Conservation (phyloP, 345 rosid genomes). For the Clausena lansium region DNA sequence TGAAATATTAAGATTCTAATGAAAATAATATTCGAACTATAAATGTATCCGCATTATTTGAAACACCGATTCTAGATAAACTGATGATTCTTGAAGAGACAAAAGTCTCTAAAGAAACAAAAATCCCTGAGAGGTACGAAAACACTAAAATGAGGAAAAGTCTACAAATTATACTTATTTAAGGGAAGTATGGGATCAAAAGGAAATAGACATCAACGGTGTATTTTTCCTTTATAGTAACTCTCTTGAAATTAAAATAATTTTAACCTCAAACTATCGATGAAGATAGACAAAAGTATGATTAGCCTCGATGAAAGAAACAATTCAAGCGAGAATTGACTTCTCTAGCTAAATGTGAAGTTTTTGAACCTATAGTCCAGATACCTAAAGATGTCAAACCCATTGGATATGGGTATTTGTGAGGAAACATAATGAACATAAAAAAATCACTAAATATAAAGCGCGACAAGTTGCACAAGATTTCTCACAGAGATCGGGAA, state of each 20-base stretch:
- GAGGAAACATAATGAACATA: too few species aligned
- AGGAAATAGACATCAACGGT: not conserved
- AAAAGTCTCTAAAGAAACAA: not conserved
- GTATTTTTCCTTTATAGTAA: not conserved
- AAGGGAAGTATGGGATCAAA: not conserved
- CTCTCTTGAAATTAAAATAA: not conserved
- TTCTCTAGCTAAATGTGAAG: too few species aligned
- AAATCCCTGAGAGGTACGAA: not conserved
- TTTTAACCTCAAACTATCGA: not conserved
- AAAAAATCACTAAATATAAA: too few species aligned
- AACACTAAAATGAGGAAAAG: too few species aligned
- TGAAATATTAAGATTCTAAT: accelerated
- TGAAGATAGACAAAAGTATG: not conserved
- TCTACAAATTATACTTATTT: not conserved
- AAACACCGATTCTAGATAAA: too few species aligned
- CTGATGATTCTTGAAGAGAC: too few species aligned
- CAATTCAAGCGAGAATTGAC: too few species aligned
- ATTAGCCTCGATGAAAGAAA: not conserved
- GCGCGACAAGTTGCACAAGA: too few species aligned
- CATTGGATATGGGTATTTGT: too few species aligned
- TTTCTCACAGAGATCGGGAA: too few species aligned
- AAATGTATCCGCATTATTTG: too few species aligned
- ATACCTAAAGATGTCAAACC: not conserved
- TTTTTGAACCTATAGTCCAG: not conserved
- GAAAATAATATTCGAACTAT: not conserved